Percentiles rank a stretch among this genome's conserved stretches.
These are phyloP conservation scores for Chrysochromulina tobinii DNA, from an alignment of 78 protist genomes.

Conservation along the genomic window DNA sequence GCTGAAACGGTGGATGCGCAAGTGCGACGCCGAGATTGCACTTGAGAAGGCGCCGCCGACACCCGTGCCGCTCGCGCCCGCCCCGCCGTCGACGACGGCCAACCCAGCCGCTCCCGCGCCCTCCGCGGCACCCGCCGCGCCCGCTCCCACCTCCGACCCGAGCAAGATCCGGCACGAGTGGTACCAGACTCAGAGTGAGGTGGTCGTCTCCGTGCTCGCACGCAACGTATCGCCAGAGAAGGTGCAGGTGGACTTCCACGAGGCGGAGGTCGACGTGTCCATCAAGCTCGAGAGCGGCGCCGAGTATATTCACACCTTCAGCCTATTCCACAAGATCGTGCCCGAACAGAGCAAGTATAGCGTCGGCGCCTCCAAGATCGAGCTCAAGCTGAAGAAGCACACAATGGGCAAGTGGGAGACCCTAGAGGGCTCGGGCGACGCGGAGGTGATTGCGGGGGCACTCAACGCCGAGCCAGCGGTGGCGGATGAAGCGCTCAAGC, in stretches of 20 bases:
- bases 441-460: not conserved
- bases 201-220: conserved; percentile 58
- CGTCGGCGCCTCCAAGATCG: conserved; percentile 21
- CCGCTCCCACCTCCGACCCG: conserved; percentile 46
- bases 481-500: too few relatives aligned
- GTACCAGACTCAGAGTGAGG: conserved; percentile 75
- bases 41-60: not conserved
- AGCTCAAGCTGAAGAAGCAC: conserved; percentile 63
- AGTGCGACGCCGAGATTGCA: conserved; percentile 42
- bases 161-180: conserved; percentile 71
- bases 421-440: conserved; percentile 1
- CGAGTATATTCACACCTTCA: not conserved
- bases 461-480: too few relatives aligned
- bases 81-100: conserved; percentile 36
- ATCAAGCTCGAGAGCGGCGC: not conserved
- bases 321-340: not conserved
- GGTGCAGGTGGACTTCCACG: conserved; percentile 7
- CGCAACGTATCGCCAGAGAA: conserved; percentile 43
- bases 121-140: not conserved
- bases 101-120: not conserved
- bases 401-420: conserved; percentile 35
- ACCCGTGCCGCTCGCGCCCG: not conserved
- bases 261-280: not conserved
- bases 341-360: not conserved
- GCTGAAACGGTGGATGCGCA: conserved; percentile 69